Percentiles rank a stretch among this genome's conserved stretches.
These are phyloP conservation scores for Arthrobotrys iridis DNA, from an alignment of 2,329 filamentous ascomycete genomes.

Conservation along the genomic window DNA sequence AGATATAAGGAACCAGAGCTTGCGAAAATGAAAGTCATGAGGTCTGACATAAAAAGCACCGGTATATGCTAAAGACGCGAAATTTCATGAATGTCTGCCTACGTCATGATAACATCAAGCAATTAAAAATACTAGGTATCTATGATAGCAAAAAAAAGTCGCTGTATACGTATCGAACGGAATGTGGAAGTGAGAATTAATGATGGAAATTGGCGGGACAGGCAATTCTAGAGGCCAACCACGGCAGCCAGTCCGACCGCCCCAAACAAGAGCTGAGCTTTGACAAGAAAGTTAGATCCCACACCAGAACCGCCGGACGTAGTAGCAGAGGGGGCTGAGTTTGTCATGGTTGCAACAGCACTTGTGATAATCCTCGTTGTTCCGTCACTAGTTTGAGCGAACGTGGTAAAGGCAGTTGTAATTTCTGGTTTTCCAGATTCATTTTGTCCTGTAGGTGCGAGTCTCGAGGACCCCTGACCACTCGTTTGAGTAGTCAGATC, in stretches of 20 bases:
- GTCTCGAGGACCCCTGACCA: conserved; percentile 36
- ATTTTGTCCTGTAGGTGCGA: conserved; percentile 34
- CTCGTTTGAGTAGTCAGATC: conserved; percentile 45
- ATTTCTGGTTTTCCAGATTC: conserved; percentile 38
- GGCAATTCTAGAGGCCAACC: conserved; percentile 24
- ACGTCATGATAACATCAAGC: conserved; percentile 13
- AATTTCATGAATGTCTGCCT: not conserved
- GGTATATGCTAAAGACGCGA: conserved; percentile 8
- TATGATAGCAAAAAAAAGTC: not conserved
- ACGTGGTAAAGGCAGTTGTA: conserved; percentile 37
- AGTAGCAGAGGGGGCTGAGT: not conserved
- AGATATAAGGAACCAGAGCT: not conserved
- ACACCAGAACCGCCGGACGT: conserved; percentile 9
- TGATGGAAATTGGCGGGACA: not conserved
- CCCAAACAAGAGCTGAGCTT: conserved; percentile 41
- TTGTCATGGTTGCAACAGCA: conserved; percentile 38
- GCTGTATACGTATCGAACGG: conserved; percentile 15
- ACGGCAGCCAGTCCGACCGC: conserved; percentile 35
- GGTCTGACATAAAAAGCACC: conserved; percentile 1
- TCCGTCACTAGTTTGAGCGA: conserved; percentile 38
- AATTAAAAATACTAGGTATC: conserved; percentile 31
- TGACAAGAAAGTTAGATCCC: conserved; percentile 17
- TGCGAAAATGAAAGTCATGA: not conserved
- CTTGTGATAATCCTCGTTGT: conserved; percentile 43
- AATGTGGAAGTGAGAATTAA: not conserved